A percentile compares a stretch with the other conserved stretches of the same genome.
These are phyloP conservation scores for Theobroma cacao DNA, from an alignment of 345 rosid genomes.

Conservation along the genomic window DNA sequence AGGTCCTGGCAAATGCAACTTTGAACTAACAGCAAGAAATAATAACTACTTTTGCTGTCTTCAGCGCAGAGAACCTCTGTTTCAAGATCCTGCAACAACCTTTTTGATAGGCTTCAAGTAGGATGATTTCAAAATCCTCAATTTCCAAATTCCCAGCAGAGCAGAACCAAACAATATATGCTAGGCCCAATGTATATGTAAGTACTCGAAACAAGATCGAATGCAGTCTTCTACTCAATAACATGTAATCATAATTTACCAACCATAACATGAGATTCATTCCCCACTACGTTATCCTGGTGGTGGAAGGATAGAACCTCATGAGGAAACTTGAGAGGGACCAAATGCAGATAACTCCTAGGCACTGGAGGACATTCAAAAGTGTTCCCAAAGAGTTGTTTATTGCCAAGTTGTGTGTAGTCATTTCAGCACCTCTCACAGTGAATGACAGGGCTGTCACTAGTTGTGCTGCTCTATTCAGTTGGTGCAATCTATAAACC, in stretches of 20 bases:
- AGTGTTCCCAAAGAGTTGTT: constrained; percentile 79
- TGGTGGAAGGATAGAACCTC: constrained; percentile 55
- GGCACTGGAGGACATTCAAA: constrained; percentile 81
- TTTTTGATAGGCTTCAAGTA: constrained; percentile 1
- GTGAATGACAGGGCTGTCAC: constrained; percentile 94
- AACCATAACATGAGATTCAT: constrained; percentile 9
- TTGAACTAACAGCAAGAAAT: constrained; percentile 10
- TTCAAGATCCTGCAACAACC: constrained; percentile 16
- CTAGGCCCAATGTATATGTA: not conserved
- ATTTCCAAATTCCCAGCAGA: constrained; percentile 2
- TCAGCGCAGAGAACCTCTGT: constrained; percentile 7
- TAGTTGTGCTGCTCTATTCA: constrained; percentile 92
- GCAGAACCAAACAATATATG: constrained; percentile 2
- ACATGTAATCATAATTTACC: constrained; percentile 4
- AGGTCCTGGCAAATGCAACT: not conserved
- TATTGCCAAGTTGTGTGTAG: constrained; percentile 82
- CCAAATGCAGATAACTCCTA: constrained; percentile 92
- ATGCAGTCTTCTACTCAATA: constrained; percentile 2
- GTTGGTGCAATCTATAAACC: constrained; percentile 96
- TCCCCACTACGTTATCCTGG: constrained; percentile 26
- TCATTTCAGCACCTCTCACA: constrained; percentile 83
- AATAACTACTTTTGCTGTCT: not conserved
- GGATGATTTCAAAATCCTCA: constrained; percentile 9
- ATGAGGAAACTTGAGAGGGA: constrained; percentile 90
- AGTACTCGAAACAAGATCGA: constrained; percentile 10